These are phyloP conservation scores for Xylaria sp. DNA, from an alignment of 2,329 filamentous ascomycete genomes.

Conservation along the genomic window DNA sequence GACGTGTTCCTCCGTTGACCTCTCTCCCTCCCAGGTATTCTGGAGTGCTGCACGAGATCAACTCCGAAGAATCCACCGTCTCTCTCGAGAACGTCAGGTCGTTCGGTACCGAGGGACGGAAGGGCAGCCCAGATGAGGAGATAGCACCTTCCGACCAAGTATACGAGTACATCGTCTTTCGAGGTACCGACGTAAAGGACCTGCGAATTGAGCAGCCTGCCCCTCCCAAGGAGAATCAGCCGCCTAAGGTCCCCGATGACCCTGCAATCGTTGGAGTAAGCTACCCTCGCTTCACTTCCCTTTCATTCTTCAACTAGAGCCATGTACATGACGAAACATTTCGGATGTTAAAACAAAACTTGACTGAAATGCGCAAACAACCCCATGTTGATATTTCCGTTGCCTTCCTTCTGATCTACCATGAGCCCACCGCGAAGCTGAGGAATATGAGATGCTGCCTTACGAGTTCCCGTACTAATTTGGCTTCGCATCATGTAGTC, in stretches of 20 bases:
- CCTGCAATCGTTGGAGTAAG: conserved; percentile 97
- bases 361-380: conserved; percentile 92
- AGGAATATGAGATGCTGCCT: neutral
- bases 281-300: conserved; percentile 38
- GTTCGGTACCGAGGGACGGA: conserved; percentile 90
- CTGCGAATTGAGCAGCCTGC: conserved; percentile 87
- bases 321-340: conserved; percentile 83
- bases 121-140: conserved; percentile 76
- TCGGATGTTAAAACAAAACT: conserved; percentile 90
- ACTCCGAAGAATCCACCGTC: conserved; percentile 94
- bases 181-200: conserved; percentile 98
- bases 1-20: conserved; percentile 16
- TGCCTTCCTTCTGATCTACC: conserved; percentile 97
- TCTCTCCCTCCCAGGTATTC: conserved; percentile 72
- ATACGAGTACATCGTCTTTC: conserved; percentile 99
- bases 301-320: conserved; percentile 13
- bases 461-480: conserved; percentile 29
- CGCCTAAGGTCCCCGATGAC: conserved; percentile 84
- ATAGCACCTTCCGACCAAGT: conserved; percentile 82
- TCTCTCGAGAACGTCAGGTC: conserved; percentile 96
- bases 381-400: conserved; percentile 96
- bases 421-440: conserved; percentile 30
- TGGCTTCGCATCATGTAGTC: conserved; percentile 36
- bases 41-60: conserved; percentile 95
- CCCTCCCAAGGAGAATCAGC: conserved; percentile 72